A percentile compares a stretch with the other conserved stretches of the same genome.
Conservation (phyloP, 176 grass and related monocot genomes). For the Bothriochloa decipiens region DNA sequence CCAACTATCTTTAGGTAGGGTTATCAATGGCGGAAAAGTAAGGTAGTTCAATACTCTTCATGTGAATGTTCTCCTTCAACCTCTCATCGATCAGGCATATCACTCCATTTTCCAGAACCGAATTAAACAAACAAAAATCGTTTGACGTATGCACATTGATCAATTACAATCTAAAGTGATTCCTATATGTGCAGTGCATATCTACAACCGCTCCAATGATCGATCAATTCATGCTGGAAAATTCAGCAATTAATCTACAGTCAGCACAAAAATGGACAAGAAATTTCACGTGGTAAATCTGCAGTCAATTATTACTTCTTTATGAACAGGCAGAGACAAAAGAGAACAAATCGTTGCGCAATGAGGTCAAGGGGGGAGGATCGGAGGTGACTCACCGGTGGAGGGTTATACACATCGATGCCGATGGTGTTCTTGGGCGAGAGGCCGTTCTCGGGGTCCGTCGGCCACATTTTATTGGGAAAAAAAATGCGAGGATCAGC, state of each 20-base stretch:
- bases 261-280: not conserved
- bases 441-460: slow-evolving; percentile 25
- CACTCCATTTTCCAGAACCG: not conserved
- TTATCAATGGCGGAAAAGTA: slow-evolving; percentile 27
- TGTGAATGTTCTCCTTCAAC: not conserved
- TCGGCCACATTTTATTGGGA: slow-evolving; percentile 39
- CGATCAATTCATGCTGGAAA: not conserved
- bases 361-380: not conserved
- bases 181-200: not conserved
- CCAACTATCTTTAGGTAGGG: slow-evolving; percentile 13
- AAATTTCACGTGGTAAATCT: not conserved
- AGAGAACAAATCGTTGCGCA: not conserved
- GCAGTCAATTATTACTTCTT: not conserved
- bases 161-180: not conserved
- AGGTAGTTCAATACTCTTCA: not conserved
- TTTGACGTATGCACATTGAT: not conserved
- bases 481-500: not conserved
- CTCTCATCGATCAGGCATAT: not conserved
- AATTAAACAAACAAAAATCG: no score
- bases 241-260: not conserved
- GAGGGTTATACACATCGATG: not conserved
- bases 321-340: not conserved
- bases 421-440: slow-evolving; percentile 7
- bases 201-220: not conserved
- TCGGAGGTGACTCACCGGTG: slow-evolving; percentile 29